Conservation (phyloP, 345 rosid genomes). For the Adansonia digitata region DNA sequence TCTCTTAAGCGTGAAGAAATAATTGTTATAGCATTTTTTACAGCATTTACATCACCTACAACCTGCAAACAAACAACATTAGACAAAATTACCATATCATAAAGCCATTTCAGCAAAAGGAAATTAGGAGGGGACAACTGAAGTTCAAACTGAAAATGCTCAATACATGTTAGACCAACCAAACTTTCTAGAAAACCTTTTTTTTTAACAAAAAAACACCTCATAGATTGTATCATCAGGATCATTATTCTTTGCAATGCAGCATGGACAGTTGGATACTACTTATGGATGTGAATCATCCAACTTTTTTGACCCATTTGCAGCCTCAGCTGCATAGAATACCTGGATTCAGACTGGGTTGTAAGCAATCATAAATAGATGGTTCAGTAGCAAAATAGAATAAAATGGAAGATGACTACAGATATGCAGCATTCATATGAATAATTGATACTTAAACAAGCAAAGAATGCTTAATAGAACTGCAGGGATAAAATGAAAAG, state of each 20-base stretch:
- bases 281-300: not conserved
- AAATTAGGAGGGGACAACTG: not conserved
- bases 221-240: not conserved
- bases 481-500: not conserved
- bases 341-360: not conserved
- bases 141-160: not conserved
- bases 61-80: conserved; percentile 44
- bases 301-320: not conserved
- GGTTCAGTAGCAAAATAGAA: not conserved
- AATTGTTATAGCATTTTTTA: conserved; percentile 68
- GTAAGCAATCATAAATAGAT: not conserved
- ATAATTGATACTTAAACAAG: not conserved
- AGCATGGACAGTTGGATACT: not conserved
- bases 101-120: not conserved
- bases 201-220: not conserved
- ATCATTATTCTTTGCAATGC: conserved; percentile 1
- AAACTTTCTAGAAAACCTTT: not conserved
- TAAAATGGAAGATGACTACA: no score
- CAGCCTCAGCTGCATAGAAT: not conserved
- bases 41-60: conserved; percentile 73
- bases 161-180: not conserved
- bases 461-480: not conserved
- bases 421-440: not conserved
- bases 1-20: conserved; percentile 86
- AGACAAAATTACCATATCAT: conserved; percentile 4